Evolutionary conservation across 441 rosid species (phyloP).

Genomic region (Bocquillonia castaneifolia): DNA sequence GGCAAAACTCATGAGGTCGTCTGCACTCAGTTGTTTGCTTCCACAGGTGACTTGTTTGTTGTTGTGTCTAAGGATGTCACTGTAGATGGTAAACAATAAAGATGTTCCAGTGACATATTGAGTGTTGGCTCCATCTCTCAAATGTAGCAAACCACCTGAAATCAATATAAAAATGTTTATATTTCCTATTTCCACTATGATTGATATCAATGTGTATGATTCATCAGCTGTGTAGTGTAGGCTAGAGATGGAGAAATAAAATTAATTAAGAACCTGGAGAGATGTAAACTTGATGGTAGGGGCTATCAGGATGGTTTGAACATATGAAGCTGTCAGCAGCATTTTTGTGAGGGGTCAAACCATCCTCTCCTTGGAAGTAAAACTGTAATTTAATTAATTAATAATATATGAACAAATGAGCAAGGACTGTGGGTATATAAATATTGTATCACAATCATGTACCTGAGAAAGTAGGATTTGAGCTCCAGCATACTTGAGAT

Average conservation of each 20-base stretch:
- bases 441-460: no score
- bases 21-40: conserved; percentile 39
- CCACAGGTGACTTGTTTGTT: conserved; percentile 59
- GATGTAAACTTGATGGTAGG: conserved; percentile 49
- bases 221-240: neutral
- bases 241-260: neutral
- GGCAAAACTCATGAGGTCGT: conserved; percentile 51
- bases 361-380: conserved; percentile 41
- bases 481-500: conserved; percentile 82
- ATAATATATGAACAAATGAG: no score
- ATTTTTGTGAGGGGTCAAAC: conserved; percentile 41
- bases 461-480: conserved; percentile 71
- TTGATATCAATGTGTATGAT: no score
- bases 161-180: neutral
- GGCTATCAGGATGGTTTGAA: conserved; percentile 64
- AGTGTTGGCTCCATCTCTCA: conserved; percentile 84
- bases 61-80: conserved; percentile 40
- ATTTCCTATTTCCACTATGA: no score
- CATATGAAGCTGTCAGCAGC: conserved; percentile 76
- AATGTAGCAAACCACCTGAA: conserved; percentile 63
- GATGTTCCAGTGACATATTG: conserved; percentile 75
- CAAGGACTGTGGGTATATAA: no score
- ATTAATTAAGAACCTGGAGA: conserved; percentile 47
- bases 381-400: conserved; percentile 51
- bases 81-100: conserved; percentile 47